phyloP scores from a whole-genome alignment of 306 rosid genomes.

The Carpinus viminea region DNA sequence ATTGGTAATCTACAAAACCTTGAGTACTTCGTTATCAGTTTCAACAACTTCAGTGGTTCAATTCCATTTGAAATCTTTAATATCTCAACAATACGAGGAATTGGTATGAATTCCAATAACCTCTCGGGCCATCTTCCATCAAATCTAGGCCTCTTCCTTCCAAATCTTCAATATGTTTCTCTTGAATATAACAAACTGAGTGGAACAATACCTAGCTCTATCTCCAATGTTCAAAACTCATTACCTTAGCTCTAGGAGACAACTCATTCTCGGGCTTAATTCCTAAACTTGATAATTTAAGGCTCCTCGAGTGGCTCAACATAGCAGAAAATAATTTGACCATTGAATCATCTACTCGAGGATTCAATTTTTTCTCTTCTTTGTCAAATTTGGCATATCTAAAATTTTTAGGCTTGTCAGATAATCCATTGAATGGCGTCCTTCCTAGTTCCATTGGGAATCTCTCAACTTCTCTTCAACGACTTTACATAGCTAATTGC shows the following conservation, averaged over 20 bases:
- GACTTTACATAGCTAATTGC: accelerated
- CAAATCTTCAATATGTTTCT: background rate
- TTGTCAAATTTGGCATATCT: background rate
- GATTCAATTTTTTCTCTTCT: background rate
- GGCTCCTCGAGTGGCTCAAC: background rate
- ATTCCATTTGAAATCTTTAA: conserved; percentile 34
- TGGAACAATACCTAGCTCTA: conserved; percentile 21
- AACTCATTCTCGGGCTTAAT: conserved; percentile 20
- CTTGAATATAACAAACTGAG: background rate
- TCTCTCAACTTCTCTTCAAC: background rate
- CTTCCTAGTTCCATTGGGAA: conserved; percentile 6
- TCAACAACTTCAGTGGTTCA: background rate
- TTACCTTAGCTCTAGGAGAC: accelerated
- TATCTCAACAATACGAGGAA: background rate
- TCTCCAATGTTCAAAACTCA: conserved; percentile 21
- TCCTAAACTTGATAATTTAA: conserved; percentile 3
- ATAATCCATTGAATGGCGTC: background rate
- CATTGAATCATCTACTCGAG: conserved; percentile 1
- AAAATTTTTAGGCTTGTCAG: background rate
- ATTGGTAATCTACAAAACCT: conserved; percentile 22
- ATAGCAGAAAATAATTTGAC: background rate
- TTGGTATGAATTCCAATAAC: background rate
- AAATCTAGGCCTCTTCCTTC: conserved; percentile 15
- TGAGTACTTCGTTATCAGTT: background rate
- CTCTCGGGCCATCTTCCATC: conserved; percentile 24